Base-by-base conservation (phyloP, 108 stramenopile species). In the Halocafeteria seosinensis region DNA sequence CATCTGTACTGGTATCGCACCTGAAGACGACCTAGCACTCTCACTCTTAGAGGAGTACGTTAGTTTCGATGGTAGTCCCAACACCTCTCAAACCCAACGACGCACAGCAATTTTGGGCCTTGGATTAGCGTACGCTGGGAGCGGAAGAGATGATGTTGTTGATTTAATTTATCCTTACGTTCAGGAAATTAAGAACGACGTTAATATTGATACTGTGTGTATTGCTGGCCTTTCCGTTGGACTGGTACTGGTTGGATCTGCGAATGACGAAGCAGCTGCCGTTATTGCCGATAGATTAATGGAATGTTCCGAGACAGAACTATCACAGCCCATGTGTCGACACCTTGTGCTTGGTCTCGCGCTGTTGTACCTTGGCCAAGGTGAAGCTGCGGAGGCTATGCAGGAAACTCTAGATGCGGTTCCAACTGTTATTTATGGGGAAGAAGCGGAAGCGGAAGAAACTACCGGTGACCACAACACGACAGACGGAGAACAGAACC, bases 41-140 rank as follows among this genome's bases (percentile, higher is more conserved):
- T 93, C 91, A 0, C 68, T 99, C 50, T 84, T 99, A 3, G 71
- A 85, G 34, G 94, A 96, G 70, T 91, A 94, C 65, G 72, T 92
- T 28, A 84, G n/a, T 13, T 38, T 24, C 23, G 65, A 66, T 33
- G 65, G 62, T 36, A 26, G 34, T n/a, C 61, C 66, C 1, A 50
- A 88, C 66, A 81, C 81, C 23, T 84, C 84, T 37, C 74, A 71
- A 11, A 55, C 51, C 13, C 84, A 84, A 52, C 90, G 90, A 64
- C 78, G 74, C 62, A 86, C 91, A 5, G 78, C 92, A 5, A 87
- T 85, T 61, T 84, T 87, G 29, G 93, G 90, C 11, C 85, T 99
- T 37, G 97, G 93, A 50, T 86, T 99, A 64, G 91, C 93, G 0
- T 95, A 99, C 71, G 97, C 97, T 6, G 94, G 94, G 55, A 73